These are phyloP conservation scores for Balamuthia mandrillaris DNA, from an alignment of 208 protist genomes.

Conservation along the genomic window DNA sequence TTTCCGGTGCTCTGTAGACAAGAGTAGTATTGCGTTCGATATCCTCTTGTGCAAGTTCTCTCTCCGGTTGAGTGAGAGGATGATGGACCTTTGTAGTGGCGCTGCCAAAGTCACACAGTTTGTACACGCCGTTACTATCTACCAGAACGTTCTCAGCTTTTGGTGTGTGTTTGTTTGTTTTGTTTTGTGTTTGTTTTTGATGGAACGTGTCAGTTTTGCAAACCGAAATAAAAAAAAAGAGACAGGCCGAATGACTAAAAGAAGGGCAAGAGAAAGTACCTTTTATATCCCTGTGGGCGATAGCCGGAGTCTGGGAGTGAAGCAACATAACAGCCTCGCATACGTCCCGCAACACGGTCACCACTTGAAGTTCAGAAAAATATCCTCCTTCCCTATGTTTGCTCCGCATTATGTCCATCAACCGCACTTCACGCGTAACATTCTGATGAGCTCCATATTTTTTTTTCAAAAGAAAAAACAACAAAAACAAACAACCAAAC, in stretches of 20 bases:
- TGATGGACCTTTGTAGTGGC: neutral
- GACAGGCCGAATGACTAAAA: neutral
- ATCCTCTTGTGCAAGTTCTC: neutral
- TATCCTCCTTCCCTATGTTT: conserved; percentile 20
- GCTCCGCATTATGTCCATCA: conserved; percentile 24
- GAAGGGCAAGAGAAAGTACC: neutral
- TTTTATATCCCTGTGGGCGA: conserved; percentile 30
- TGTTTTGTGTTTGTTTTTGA: too few species aligned
- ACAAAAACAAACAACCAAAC: neutral
- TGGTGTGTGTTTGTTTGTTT: neutral
- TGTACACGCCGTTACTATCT: conserved; percentile 29
- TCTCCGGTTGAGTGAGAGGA: neutral
- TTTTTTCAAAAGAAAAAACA: neutral
- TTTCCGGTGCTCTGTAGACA: conserved; percentile 29
- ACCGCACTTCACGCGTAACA: neutral
- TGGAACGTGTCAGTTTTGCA: too few species aligned
- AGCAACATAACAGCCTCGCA: conserved; percentile 7
- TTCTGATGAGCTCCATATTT: neutral
- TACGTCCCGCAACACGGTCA: conserved; percentile 9
- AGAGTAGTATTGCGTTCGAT: conserved; percentile 35
- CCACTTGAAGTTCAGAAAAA: conserved; percentile 5
- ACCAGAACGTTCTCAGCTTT: conserved; percentile 24
- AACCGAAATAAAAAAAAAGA: too few species aligned
- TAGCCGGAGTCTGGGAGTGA: conserved; percentile 1
- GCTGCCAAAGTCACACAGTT: conserved; percentile 38